phyloP scores from a whole-genome alignment of 257 asterid genomes.

The Voacanga thouarsii region DNA sequence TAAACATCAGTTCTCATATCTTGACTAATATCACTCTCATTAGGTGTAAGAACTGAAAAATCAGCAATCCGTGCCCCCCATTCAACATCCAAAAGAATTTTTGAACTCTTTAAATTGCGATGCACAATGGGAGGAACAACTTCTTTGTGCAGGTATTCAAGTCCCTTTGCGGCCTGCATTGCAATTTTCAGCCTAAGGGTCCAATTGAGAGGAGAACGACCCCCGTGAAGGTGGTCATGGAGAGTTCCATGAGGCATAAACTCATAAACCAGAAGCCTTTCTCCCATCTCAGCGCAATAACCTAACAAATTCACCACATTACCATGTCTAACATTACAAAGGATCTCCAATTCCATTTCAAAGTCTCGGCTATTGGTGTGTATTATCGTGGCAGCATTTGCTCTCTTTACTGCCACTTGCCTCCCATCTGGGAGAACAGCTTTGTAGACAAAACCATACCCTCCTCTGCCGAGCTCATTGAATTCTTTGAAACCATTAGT shows the following conservation, averaged over 20 bases:
- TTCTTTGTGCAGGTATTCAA: conserved; percentile 72
- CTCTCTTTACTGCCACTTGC: conserved; percentile 90
- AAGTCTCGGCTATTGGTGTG: conserved; percentile 79
- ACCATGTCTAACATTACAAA: conserved; percentile 66
- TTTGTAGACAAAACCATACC: conserved; percentile 88
- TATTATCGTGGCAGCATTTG: conserved; percentile 94
- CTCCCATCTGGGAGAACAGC: conserved; percentile 82
- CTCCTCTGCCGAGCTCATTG: conserved; percentile 90
- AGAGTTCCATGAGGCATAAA: conserved; percentile 92
- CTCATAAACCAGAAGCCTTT: conserved; percentile 81
- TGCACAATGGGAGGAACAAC: conserved; percentile 82
- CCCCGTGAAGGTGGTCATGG: conserved; percentile 93
- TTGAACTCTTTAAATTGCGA: conserved; percentile 75
- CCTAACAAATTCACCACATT: conserved; percentile 87
- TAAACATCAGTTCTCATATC: conserved; percentile 69
- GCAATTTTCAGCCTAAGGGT: conserved; percentile 66
- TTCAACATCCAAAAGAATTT: conserved; percentile 80
- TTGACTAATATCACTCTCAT: conserved; percentile 41
- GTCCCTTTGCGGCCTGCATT: conserved; percentile 82
- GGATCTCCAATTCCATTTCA: conserved; percentile 78
- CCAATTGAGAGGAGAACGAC: conserved; percentile 73
- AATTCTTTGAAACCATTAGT: conserved; percentile 96
- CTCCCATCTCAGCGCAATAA: conserved; percentile 96
- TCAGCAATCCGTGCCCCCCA: conserved; percentile 75
- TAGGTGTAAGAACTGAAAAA: conserved; percentile 60